Base-by-base conservation (phyloP, 345 rosid genomes). In the Rhodomyrtus tomentosa region DNA sequence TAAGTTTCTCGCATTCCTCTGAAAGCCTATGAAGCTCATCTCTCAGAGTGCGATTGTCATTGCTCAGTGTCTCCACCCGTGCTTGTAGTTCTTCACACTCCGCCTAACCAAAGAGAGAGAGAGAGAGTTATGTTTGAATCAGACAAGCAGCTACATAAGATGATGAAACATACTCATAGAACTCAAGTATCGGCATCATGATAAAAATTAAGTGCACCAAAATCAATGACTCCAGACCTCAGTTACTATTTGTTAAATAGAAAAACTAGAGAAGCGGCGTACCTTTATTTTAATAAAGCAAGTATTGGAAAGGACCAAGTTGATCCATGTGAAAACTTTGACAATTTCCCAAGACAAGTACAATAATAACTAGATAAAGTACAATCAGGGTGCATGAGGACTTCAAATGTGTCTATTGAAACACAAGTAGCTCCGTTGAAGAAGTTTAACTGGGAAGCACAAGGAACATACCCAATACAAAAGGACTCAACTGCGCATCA, bases 71-170 rank as follows among this genome's bases (percentile, higher is more conserved):
- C 87, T 95, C 96, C 81, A 98, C 99, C 84, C 91, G 93, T 83
- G 52, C 91, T 85, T 95, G 99, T 85, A 98, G 95, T 86, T 95
- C 99, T 62, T 95, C 99, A 74, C 99, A 97, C 86, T 95, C 99
- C 18, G 92, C 99, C 99, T 95, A 84, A 48, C 79, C 55, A 73
- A 9, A 84, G 85, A 49, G 55, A 81, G 36, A 49, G 45, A 36
- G 24, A 49, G 79, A 49, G 50, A 10, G 72, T 9, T 62, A 74
- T 5, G 18, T 16, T 83, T 29, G 55, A 76, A 10, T 18, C 2
- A 36, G 13, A 68, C 40, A 36, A 36, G 18, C 32, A 55, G 81
- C 59, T 32, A 25, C 16, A 54, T 13, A 50, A 18, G 45, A 82
- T n/a, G 83, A 50, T 36, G 20, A 50, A 52, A 27, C 62, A 82